Evolutionary conservation across 2,329 filamentous ascomycete genomes (phyloP).

Genomic region (Colletotrichum tropicicola): DNA sequence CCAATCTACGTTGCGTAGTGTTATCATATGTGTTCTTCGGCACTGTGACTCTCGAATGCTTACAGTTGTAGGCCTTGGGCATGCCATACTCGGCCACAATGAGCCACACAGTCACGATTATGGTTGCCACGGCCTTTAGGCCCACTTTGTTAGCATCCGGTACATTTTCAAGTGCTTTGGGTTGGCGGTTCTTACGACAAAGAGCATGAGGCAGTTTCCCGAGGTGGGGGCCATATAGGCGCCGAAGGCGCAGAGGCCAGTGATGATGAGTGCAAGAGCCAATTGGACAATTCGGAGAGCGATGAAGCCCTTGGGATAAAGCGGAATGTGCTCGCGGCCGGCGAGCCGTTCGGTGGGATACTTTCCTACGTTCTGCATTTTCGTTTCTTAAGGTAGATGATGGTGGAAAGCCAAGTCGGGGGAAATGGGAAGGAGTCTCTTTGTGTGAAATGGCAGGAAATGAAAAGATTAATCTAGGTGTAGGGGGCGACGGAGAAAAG

Average conservation of each 20-base stretch:
- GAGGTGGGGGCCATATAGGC: slow-evolving; percentile 43
- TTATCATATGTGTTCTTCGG: neutral
- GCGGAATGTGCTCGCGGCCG: slow-evolving; percentile 56
- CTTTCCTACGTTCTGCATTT: slow-evolving; percentile 24
- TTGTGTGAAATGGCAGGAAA: too few species aligned
- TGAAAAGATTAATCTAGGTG: neutral
- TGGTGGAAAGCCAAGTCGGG: neutral
- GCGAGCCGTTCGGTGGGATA: slow-evolving; percentile 41
- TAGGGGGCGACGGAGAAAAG: neutral
- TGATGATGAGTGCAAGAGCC: slow-evolving; percentile 52
- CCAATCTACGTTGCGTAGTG: slow-evolving; percentile 47
- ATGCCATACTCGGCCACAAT: slow-evolving; percentile 51
- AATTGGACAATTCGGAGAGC: slow-evolving; percentile 55
- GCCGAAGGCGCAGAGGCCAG: slow-evolving; percentile 58
- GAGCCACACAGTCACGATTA: slow-evolving; percentile 57
- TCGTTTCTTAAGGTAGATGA: neutral
- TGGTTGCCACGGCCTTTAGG: slow-evolving; percentile 49
- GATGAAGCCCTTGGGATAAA: slow-evolving; percentile 54
- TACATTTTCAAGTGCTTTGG: neutral
- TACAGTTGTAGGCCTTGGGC: slow-evolving; percentile 54
- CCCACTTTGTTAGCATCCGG: slow-evolving; percentile 11
- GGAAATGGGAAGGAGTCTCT: neutral
- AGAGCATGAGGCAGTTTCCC: slow-evolving; percentile 45
- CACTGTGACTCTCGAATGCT: neutral
- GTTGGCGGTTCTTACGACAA: slow-evolving; percentile 47